phyloP scores from a whole-genome alignment of 2,329 filamentous ascomycete species.

The Apiospora sp. region DNA sequence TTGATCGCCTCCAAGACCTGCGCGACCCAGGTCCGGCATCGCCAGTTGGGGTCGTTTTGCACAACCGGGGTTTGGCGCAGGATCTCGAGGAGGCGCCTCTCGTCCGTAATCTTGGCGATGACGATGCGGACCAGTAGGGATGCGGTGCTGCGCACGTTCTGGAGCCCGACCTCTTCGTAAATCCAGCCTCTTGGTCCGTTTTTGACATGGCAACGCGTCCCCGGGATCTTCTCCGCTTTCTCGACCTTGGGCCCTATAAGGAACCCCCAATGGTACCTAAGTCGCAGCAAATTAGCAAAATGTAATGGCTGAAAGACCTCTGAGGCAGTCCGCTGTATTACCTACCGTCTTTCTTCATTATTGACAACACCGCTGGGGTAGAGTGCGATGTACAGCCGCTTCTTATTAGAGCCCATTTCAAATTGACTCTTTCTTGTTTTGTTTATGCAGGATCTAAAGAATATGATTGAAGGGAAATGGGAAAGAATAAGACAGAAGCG shows the following conservation, averaged over 20 bases:
- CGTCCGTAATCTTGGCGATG: conserved; percentile 49
- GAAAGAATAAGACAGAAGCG: too few species aligned
- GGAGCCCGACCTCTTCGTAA: conserved; percentile 36
- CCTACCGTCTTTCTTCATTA: too few species aligned
- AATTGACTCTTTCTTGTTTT: too few species aligned
- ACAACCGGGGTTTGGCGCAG: conserved; percentile 43
- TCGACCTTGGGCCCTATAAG: conserved; percentile 43
- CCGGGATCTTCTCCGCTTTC: conserved; percentile 31
- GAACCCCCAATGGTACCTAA: conserved; percentile 43
- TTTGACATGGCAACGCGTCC: conserved; percentile 45
- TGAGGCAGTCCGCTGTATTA: too few species aligned
- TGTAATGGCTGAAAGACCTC: too few species aligned
- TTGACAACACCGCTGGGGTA: too few species aligned
- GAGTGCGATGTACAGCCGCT: too few species aligned
- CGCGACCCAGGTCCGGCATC: conserved; percentile 50
- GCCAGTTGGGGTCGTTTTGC: conserved; percentile 46
- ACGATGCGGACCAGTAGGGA: conserved; percentile 47
- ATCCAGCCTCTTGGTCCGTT: conserved; percentile 37
- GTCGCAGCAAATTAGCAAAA: not conserved
- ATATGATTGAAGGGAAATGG: too few species aligned
- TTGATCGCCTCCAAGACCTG: conserved; percentile 44
- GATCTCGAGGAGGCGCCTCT: conserved; percentile 42
- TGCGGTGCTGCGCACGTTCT: conserved; percentile 35
- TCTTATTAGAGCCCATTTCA: too few species aligned
- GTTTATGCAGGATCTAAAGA: too few species aligned